A percentile compares a stretch with the other conserved stretches of the same genome.
phyloP scores from a whole-genome alignment of 1,284 basidiomycete genomes.

The Irpex sp. region DNA sequence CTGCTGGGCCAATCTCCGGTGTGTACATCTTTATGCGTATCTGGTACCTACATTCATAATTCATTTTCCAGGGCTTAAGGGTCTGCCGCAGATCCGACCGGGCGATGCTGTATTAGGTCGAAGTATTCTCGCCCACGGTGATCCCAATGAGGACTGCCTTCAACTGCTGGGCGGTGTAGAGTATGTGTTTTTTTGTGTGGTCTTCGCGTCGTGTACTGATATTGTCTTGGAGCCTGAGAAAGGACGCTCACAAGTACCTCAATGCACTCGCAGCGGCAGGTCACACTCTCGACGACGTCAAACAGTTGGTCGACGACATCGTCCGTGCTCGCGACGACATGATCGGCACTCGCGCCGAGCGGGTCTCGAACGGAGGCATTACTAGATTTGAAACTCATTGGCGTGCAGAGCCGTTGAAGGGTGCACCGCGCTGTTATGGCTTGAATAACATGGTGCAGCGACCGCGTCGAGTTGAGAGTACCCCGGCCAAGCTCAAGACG shows the following conservation, averaged over 20 bases:
- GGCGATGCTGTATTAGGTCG: background rate
- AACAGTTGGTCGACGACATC: background rate
- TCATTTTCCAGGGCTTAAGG: too few relatives aligned
- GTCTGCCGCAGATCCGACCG: too few relatives aligned
- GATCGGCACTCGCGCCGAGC: background rate
- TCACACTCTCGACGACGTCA: background rate
- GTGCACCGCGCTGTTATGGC: background rate
- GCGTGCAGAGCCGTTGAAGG: background rate
- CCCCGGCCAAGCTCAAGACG: background rate
- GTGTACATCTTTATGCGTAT: too few relatives aligned
- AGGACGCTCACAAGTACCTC: too few relatives aligned
- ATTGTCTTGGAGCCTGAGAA: background rate
- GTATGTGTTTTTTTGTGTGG: background rate
- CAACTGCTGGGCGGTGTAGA: background rate
- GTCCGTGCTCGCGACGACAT: background rate
- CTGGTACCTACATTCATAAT: too few relatives aligned
- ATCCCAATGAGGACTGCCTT: background rate
- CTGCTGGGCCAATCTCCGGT: too few relatives aligned
- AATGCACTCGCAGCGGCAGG: too few relatives aligned
- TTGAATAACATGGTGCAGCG: background rate
- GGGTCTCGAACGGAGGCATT: background rate
- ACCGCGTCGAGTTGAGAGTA: background rate
- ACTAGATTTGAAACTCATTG: background rate
- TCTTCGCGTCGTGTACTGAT: background rate
- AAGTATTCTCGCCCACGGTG: background rate